Base-by-base conservation (phyloP, 345 rosid genomes). In the Anastatica hierochuntica region DNA sequence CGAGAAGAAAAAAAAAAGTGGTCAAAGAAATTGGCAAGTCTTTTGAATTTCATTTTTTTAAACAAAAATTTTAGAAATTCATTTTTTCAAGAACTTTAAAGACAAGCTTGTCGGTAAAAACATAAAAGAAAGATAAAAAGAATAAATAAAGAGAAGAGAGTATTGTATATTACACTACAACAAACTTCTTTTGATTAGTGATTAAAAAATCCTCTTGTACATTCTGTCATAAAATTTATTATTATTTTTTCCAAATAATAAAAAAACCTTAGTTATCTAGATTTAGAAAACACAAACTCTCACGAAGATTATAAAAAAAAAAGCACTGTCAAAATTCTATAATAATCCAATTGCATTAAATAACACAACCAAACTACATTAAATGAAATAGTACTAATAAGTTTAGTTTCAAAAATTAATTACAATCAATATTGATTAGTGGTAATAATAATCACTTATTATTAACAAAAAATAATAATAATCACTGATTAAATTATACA, bases 11-110 rank as follows among this genome's bases (percentile, higher is more conserved):
- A 58, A 23, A 43, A 29, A 58, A 58, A 43, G 54, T 66, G 56
- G 64, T 58, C 71, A 66, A 66, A 31, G 49, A 66, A 58, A 58
- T 21, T 66, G 43, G 43, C 53, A 52, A 51, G 23, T 52, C 20
- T 58, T 59, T 66, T 58, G 31, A 35, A 3, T 35, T 50, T 16
- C n/a, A n/a, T n/a, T 10, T 16, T 17, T 24, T 4, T 4, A 17
- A 1, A 21, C n/a, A 20, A 6, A 29, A 42, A 8, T 21, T 21
- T 50, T 1, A 14, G 3, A 41, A 8, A 1, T 53, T 40, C 29
- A 37, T 52, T 35, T 58, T 57, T 58, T 35, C 9, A 36, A 56
- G 53, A 57, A 64, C 0, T 41, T 14, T n/a, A 15, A 8, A 41
- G 14, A 24, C 27, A 24, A 24, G 27, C 27, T 24, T 24, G 27